These are phyloP conservation scores for Talaromyces funiculosus DNA, from an alignment of 2,329 filamentous ascomycete genomes.

Conservation along the genomic window DNA sequence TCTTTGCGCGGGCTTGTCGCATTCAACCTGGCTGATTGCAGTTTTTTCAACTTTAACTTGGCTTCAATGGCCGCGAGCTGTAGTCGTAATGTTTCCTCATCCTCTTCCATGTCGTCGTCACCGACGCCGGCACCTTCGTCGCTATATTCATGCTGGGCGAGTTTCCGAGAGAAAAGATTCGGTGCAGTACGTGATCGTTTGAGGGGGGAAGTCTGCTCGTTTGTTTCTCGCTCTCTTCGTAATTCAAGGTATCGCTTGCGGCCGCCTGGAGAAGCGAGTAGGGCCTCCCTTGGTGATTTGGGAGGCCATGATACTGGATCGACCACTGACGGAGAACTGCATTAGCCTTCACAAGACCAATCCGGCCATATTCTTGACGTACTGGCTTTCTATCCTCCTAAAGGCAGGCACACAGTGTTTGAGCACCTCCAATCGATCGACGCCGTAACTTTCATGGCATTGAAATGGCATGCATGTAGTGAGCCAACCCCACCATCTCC, in stretches of 20 bases:
- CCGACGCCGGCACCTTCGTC: conserved; percentile 29
- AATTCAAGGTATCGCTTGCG: conserved; percentile 67
- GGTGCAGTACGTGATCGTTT: conserved; percentile 43
- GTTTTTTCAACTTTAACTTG: conserved; percentile 75
- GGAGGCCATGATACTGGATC: conserved; percentile 54
- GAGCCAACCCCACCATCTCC: conserved; percentile 10
- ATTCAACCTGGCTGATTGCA: conserved; percentile 48
- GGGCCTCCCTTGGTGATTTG: conserved; percentile 56
- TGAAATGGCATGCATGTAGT: conserved; percentile 1
- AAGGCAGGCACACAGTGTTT: not conserved
- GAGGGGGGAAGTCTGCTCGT: conserved; percentile 60
- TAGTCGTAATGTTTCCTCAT: conserved; percentile 83
- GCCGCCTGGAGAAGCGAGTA: conserved; percentile 68
- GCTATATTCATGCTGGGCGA: conserved; percentile 21
- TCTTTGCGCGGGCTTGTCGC: conserved; percentile 23
- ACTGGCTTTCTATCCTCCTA: conserved; percentile 6
- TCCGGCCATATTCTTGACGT: not conserved
- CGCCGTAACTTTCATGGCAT: conserved; percentile 8
- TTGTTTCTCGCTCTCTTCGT: conserved; percentile 47
- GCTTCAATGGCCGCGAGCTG: conserved; percentile 86
- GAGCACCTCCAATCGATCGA: conserved; percentile 1
- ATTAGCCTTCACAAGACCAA: not conserved
- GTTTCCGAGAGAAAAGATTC: conserved; percentile 30
- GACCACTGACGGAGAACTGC: conserved; percentile 28
- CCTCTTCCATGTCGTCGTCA: conserved; percentile 63